A percentile compares a stretch with the other conserved stretches of the same genome.
Conservation (phyloP, 2,329 filamentous ascomycete genomes). For the Tolypocladium guangdongense region DNA sequence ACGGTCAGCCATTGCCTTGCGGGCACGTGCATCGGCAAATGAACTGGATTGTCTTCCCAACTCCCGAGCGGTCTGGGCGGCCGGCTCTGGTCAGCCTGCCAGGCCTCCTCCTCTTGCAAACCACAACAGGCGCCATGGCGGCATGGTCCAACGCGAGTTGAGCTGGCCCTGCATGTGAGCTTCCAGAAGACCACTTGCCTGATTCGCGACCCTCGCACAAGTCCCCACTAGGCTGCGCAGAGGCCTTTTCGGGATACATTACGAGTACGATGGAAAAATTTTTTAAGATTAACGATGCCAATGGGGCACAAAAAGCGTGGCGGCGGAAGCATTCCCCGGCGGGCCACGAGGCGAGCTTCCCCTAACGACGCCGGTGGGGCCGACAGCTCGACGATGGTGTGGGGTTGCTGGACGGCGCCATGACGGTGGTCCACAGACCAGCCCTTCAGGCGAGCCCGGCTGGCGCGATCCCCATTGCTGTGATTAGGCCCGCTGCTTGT, state of each 20-base stretch:
- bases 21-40: not conserved
- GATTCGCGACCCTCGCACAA: conserved; percentile 8
- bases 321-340: conserved; percentile 22
- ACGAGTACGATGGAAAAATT: conserved; percentile 9
- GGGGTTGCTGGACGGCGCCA: not conserved
- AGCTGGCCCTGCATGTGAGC: not conserved
- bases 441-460: not conserved
- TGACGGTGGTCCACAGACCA: not conserved
- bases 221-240: conserved; percentile 3
- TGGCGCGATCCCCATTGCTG: not conserved
- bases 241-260: not conserved
- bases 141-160: not conserved
- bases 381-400: not conserved
- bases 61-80: not conserved
- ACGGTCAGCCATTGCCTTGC: not conserved
- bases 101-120: not conserved
- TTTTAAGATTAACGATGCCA: conserved; percentile 18
- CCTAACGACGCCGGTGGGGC: not conserved
- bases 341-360: not conserved
- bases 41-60: not conserved
- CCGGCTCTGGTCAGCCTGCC: not conserved
- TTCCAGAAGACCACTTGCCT: conserved; percentile 16
- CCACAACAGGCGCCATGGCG: not conserved
- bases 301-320: conserved; percentile 9
- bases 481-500: not conserved